These are phyloP conservation scores for Vicia sativa DNA, from an alignment of 306 rosid genomes.

Conservation along the genomic window DNA sequence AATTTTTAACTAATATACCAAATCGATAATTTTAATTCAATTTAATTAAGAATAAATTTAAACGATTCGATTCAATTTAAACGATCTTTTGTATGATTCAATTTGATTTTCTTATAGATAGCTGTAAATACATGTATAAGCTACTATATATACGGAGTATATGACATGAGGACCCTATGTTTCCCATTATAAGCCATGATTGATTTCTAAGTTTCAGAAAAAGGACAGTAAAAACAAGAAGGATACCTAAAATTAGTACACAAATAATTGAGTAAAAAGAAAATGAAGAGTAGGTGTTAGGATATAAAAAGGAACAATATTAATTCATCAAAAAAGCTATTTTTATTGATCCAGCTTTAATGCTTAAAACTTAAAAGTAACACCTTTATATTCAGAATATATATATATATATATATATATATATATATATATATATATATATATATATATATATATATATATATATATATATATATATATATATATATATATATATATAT, in stretches of 20 bases:
- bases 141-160: neutral
- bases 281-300: conserved; percentile 28
- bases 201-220: conserved; percentile 28
- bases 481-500: too few species aligned
- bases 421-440: too few species aligned
- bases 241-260: conserved; percentile 35
- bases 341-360: conserved; percentile 40
- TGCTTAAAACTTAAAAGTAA: conserved; percentile 34
- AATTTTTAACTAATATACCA: too few species aligned
- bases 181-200: conserved; percentile 19
- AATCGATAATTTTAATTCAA: too few species aligned
- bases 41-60: too few species aligned
- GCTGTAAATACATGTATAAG: neutral
- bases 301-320: conserved; percentile 22
- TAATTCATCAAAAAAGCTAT: conserved; percentile 26
- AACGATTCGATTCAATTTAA: too few species aligned
- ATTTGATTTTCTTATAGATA: neutral
- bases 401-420: too few species aligned
- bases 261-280: conserved; percentile 46
- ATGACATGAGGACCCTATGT: conserved; percentile 20
- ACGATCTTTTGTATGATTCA: too few species aligned
- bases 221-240: conserved; percentile 36
- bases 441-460: too few species aligned
- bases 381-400: conserved; percentile 23
- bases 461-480: too few species aligned